A percentile compares a stretch with the other conserved stretches of the same genome.
These are phyloP conservation scores for Colletotrichum sp. DNA, from an alignment of 2,329 filamentous ascomycete species.

Conservation along the genomic window DNA sequence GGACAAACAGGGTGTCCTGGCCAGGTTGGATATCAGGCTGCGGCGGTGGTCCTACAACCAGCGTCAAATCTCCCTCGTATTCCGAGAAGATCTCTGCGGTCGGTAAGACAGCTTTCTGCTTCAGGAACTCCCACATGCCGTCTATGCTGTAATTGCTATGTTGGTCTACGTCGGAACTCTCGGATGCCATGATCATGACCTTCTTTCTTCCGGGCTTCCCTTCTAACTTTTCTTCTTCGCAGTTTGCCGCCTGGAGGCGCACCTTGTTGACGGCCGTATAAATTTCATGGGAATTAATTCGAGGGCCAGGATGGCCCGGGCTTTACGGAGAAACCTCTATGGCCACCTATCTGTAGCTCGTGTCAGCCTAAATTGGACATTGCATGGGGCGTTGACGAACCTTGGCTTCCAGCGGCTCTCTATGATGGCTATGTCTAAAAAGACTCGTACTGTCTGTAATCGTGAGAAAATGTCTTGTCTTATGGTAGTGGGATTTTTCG, in stretches of 20 bases:
- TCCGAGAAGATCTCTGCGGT: not conserved
- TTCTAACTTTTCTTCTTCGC: too few relatives aligned
- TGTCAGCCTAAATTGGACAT: not conserved
- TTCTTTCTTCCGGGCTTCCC: not conserved
- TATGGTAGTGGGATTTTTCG: accelerated
- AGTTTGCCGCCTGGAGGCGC: too few relatives aligned
- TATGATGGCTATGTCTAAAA: not conserved
- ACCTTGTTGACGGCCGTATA: too few relatives aligned
- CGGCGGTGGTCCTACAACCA: not conserved
- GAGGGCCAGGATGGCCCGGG: too few relatives aligned
- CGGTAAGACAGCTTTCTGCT: not conserved
- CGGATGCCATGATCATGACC: not conserved
- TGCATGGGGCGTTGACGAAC: not conserved
- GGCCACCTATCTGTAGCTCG: too few relatives aligned
- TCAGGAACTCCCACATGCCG: not conserved
- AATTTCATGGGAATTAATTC: accelerated
- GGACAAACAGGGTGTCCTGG: not conserved
- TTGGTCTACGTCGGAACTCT: not conserved
- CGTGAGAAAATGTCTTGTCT: accelerated
- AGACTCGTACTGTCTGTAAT: not conserved
- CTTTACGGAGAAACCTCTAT: too few relatives aligned
- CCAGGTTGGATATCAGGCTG: not conserved
- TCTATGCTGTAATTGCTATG: not conserved
- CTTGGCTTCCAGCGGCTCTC: not conserved
- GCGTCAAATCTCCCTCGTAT: not conserved